Base-by-base conservation (phyloP, 176 grass and related monocot species). In the Eremochloa ophiuroides region DNA sequence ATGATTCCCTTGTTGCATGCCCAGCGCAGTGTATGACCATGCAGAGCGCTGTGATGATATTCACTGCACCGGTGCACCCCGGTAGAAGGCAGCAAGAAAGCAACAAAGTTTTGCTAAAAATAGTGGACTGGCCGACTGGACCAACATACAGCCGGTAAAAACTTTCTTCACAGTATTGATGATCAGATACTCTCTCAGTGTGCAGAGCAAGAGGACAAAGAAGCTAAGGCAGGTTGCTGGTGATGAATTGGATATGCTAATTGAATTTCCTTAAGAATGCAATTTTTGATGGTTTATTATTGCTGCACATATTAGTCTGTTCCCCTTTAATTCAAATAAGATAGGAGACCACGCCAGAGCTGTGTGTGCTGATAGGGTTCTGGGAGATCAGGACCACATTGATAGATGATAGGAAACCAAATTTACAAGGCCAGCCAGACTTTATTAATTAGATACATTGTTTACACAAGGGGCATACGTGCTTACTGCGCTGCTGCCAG, bases 401-500 rank as follows among this genome's bases (percentile, higher is more conserved):
- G 79, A 86, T 59, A 73, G n/a, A 86, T 67, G 83, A 78, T 74
- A 67, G 65, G 38, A 69, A 90, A 74, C 83, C 83, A 72, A 78
- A 82, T 72, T 76, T 69, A 62, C 67, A 48, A 77, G 71, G 59
- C 58, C 75, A 66, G 46, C 41, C 18, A 48, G 69, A 46, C 28
- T 48, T 20, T 20, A 73, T 73, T 22, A 30, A 73, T 31, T 48
- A 6, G 30, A 74, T 22, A 69, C 41, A 46, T 82, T 82, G 67
- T 68, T 56, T 56, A 56, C 51, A 56, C 51, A 56, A 56, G 9
- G n/a, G 10, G 51, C n/a, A n/a, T n/a, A n/a, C n/a, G 46, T 50
- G 5, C 5, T 50, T 50, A 53, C 51, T 55, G 51, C 20, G 2
- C 51, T 55, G 20, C 50, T n/a, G n/a, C n/a, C 50, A 23, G 8